Evolutionary conservation across 2,329 filamentous ascomycete species (phyloP).

Genomic region (Pseudogymnoascus sp.): DNA sequence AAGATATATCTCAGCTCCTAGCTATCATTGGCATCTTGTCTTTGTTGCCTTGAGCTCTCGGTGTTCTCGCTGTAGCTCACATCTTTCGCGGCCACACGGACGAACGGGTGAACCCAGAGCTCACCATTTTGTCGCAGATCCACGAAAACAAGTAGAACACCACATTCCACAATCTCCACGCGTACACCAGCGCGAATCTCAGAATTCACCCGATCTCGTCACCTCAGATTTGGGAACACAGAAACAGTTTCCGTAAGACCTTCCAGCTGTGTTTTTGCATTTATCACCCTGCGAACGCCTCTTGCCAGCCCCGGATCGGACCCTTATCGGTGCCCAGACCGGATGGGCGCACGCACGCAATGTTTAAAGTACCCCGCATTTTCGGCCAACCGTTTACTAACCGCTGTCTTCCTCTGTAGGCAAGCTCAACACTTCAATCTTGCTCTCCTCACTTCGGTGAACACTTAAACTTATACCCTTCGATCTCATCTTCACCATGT

Average conservation of each 20-base stretch:
- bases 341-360: background rate
- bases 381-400: background rate
- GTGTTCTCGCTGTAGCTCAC: background rate
- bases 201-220: background rate
- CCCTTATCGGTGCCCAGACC: background rate
- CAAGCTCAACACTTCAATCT: background rate
- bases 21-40: background rate
- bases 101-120: background rate
- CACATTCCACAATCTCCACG: background rate
- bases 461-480: background rate
- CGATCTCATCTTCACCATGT: conserved; percentile 32
- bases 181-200: background rate
- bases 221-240: background rate
- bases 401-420: background rate
- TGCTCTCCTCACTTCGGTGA: background rate
- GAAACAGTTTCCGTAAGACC: background rate
- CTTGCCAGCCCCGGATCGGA: background rate
- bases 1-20: background rate
- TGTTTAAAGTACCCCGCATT: background rate
- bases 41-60: background rate
- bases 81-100: background rate
- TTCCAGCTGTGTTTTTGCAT: background rate
- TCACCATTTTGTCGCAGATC: background rate
- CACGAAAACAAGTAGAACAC: background rate
- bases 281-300: background rate